phyloP scores from a whole-genome alignment of 176 grass and related monocot genomes.

The Urochloa ruziziensis region DNA sequence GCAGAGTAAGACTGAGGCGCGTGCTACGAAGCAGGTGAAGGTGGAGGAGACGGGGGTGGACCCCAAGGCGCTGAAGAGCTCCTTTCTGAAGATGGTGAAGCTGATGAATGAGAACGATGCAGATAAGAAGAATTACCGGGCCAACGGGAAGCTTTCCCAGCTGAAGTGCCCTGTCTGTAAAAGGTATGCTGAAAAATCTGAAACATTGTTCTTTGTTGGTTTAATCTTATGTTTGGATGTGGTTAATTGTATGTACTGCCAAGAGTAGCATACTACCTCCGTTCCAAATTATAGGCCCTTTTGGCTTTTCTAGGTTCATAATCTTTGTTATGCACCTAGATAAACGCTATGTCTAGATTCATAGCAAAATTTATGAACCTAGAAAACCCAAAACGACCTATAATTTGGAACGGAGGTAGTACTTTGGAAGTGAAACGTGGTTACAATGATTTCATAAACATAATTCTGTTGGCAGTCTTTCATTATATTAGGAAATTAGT shows the following conservation, averaged over 20 bases:
- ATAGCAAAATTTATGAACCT: no score
- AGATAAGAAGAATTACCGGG: constrained; percentile 70
- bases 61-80: constrained; percentile 47
- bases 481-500: background rate
- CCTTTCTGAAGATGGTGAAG: constrained; percentile 89
- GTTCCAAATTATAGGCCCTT: no score
- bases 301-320: no score
- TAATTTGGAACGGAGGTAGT: no score
- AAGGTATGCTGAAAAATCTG: constrained; percentile 51
- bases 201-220: background rate
- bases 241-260: background rate
- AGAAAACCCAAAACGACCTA: no score
- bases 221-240: constrained; percentile 1
- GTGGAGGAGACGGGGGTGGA: constrained; percentile 39
- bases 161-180: constrained; percentile 69
- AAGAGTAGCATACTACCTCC: no score
- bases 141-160: constrained; percentile 60
- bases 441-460: background rate
- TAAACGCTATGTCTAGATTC: no score
- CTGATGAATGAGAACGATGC: constrained; percentile 55
- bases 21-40: constrained; percentile 44
- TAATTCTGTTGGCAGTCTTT: background rate
- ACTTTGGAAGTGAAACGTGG: background rate
- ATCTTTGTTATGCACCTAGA: no score
- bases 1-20: constrained; percentile 26